Conservation (phyloP, 208 protist genomes). For the Leishmania tarentolae region DNA sequence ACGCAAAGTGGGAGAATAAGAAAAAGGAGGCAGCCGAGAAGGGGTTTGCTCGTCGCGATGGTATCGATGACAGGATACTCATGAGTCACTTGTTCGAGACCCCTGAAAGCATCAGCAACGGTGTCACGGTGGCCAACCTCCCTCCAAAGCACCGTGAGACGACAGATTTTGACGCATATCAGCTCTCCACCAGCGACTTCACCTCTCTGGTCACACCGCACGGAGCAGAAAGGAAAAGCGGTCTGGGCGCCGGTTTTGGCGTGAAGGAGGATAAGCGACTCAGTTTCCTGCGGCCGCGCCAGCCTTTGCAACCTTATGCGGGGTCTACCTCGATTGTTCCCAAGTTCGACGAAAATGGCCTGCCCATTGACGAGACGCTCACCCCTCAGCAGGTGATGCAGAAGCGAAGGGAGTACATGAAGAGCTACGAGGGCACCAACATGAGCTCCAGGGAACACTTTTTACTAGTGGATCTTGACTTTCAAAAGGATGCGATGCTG, state of each 20-base stretch:
- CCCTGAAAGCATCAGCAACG: constrained; percentile 40
- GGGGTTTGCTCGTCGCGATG: constrained; percentile 67
- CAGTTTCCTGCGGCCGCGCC: constrained; percentile 73
- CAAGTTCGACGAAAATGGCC: constrained; percentile 65
- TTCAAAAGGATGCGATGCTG: constrained; percentile 82
- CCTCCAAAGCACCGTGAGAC: constrained; percentile 46
- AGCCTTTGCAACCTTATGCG: constrained; percentile 61
- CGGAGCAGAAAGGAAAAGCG: constrained; percentile 39
- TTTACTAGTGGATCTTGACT: constrained; percentile 88
- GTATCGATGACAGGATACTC: constrained; percentile 49
- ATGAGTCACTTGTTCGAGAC: constrained; percentile 55
- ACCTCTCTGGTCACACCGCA: constrained; percentile 78
- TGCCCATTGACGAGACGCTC: constrained; percentile 69
- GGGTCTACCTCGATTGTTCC: constrained; percentile 53
- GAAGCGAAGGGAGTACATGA: constrained; percentile 80
- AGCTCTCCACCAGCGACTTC: constrained; percentile 79
- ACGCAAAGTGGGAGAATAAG: constrained; percentile 38
- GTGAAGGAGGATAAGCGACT: constrained; percentile 80
- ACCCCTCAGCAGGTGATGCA: constrained; percentile 62
- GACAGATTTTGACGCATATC: constrained; percentile 75
- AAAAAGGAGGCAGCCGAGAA: constrained; percentile 50
- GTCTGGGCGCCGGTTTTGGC: constrained; percentile 83
- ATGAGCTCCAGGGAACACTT: constrained; percentile 85
- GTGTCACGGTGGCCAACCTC: constrained; percentile 70
- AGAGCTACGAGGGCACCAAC: constrained; percentile 78